Percentiles rank a stretch among this genome's conserved stretches.
Conservation (phyloP, 2,329 filamentous ascomycete genomes). For the Meredithiella fracta region DNA sequence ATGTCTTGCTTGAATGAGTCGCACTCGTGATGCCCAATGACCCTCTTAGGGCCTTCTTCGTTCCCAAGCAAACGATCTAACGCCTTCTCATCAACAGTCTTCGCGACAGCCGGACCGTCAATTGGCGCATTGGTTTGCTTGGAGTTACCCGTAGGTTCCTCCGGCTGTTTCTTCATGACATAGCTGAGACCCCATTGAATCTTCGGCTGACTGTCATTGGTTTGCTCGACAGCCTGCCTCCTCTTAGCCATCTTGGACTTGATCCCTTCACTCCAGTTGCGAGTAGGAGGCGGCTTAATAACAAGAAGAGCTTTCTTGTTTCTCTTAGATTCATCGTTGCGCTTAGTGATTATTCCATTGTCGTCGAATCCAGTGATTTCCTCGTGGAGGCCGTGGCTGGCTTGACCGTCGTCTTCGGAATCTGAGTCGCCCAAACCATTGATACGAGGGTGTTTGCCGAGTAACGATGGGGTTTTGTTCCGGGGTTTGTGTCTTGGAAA, state of each 20-base stretch:
- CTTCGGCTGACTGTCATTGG: slow-evolving; percentile 30
- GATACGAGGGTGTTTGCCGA: slow-evolving; percentile 15
- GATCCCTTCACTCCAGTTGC: slow-evolving; percentile 14
- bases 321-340: neutral
- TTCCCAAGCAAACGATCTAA: slow-evolving; percentile 50
- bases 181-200: slow-evolving; percentile 36
- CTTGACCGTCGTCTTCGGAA: slow-evolving; percentile 13
- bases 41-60: slow-evolving; percentile 27
- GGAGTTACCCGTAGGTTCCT: neutral
- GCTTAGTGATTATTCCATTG: slow-evolving; percentile 1
- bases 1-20: slow-evolving; percentile 58
- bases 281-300: slow-evolving; percentile 12
- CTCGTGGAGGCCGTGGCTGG: slow-evolving; percentile 7
- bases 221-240: slow-evolving; percentile 16
- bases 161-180: slow-evolving; percentile 3
- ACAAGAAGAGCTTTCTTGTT: slow-evolving; percentile 10
- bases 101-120: neutral
- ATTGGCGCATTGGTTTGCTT: neutral
- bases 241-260: slow-evolving; percentile 3
- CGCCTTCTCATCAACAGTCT: slow-evolving; percentile 34
- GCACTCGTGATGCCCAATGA: slow-evolving; percentile 43
- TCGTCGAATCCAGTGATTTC: slow-evolving; percentile 12
- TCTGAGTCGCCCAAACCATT: slow-evolving; percentile 14
- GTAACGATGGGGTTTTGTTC: slow-evolving; percentile 9
- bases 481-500: neutral